A percentile compares a stretch with the other conserved stretches of the same genome.
These are phyloP conservation scores for Fusarium pseudonygamai DNA, from an alignment of 2,329 filamentous ascomycete genomes.

Conservation along the genomic window DNA sequence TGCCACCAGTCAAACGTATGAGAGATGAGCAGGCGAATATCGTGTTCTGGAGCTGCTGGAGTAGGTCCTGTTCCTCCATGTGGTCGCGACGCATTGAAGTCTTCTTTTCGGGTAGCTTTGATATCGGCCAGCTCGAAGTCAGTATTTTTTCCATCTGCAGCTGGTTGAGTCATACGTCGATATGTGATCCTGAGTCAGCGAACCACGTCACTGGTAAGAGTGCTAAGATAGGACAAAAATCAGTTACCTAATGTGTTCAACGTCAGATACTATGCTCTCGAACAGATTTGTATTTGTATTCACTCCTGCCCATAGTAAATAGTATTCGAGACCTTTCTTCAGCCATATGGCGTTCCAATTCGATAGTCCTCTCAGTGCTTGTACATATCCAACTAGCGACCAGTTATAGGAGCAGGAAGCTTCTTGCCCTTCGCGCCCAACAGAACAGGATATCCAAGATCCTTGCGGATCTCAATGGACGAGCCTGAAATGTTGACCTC, in stretches of 20 bases:
- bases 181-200: background rate
- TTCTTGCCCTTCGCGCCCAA: background rate
- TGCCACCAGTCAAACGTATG: background rate
- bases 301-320: background rate
- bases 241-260: background rate
- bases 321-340: no score
- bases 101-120: fast-evolving
- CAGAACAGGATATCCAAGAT: background rate
- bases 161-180: background rate
- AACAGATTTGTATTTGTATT: background rate
- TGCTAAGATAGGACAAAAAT: background rate
- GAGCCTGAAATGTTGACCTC: background rate
- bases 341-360: fast-evolving
- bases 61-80: background rate
- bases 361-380: background rate
- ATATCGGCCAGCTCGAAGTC: background rate
- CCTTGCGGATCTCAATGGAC: background rate
- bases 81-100: background rate
- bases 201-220: background rate
- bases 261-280: no score
- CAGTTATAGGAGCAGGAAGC: background rate
- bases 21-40: background rate
- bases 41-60: background rate
- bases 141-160: background rate
- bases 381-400: background rate